These are phyloP conservation scores for Anthostomella pinea DNA, from an alignment of 2,329 filamentous ascomycete species.

Conservation along the genomic window DNA sequence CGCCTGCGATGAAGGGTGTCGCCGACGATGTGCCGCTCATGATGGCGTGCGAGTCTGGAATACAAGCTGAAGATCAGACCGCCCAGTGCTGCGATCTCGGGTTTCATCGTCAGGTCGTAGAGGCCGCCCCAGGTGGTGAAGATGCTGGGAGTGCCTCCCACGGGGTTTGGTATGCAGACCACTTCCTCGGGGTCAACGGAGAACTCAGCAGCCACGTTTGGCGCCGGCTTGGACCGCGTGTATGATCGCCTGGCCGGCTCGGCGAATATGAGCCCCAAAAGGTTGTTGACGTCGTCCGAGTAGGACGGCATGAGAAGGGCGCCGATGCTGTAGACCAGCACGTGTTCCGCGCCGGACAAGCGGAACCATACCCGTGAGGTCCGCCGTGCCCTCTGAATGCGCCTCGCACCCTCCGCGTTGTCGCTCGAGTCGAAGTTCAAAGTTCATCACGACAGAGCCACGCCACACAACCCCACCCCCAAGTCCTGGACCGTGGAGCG, in stretches of 20 bases:
- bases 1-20: conserved; percentile 41
- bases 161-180: conserved; percentile 19
- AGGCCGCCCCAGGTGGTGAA: conserved; percentile 42
- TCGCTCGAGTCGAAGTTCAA: too few species aligned
- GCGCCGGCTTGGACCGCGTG: conserved; percentile 28
- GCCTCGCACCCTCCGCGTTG: too few species aligned
- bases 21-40: conserved; percentile 48
- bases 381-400: too few species aligned
- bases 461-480: conserved; percentile 19
- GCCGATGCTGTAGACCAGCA: conserved; percentile 34
- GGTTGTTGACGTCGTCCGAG: conserved; percentile 11
- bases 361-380: too few species aligned
- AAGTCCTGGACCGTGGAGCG: conserved; percentile 21
- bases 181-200: conserved; percentile 18
- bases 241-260: conserved; percentile 31
- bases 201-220: conserved; percentile 30
- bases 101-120: conserved; percentile 40
- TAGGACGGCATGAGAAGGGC: conserved; percentile 15
- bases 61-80: conserved; percentile 43
- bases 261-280: conserved; percentile 24
- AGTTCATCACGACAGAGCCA: too few species aligned
- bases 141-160: conserved; percentile 18
- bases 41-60: conserved; percentile 37
- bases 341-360: conserved; percentile 25
- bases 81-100: conserved; percentile 39